Conservation (phyloP, 148 eudicot species). For the Vaccinium myrtillus region DNA sequence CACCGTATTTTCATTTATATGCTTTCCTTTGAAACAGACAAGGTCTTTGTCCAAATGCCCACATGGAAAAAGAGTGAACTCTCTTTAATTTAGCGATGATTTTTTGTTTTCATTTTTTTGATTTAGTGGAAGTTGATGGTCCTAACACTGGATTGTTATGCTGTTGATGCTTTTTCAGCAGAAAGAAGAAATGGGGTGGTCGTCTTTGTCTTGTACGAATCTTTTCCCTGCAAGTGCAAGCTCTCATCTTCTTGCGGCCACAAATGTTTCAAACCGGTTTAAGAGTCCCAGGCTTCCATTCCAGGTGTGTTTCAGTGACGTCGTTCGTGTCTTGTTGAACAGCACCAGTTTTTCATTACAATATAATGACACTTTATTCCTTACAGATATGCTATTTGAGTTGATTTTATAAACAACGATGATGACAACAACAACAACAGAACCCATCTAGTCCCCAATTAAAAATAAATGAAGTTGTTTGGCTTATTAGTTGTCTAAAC, state of each 20-base stretch:
- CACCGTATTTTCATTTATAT: too few species aligned
- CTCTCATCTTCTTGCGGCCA: neutral
- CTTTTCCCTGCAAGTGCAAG: constrained; percentile 12
- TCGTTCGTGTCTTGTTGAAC: too few species aligned
- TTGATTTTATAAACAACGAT: neutral
- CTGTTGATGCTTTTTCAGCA: neutral
- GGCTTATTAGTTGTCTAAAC: neutral
- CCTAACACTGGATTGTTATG: neutral
- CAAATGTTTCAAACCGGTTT: neutral
- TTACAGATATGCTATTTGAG: neutral
- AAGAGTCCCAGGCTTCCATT: constrained; percentile 16
- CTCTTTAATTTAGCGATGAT: neutral
- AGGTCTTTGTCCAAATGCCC: constrained; percentile 19
- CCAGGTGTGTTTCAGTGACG: constrained; percentile 9
- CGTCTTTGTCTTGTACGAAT: constrained; percentile 2
- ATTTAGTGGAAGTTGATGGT: neutral
- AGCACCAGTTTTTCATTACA: too few species aligned
- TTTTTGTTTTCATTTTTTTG: neutral
- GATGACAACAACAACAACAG: too few species aligned
- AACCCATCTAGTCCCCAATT: too few species aligned
- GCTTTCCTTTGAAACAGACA: constrained; percentile 1
- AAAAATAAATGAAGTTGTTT: neutral
- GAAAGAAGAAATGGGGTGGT: constrained; percentile 10
- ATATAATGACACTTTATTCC: too few species aligned
- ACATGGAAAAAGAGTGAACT: neutral